Percentiles rank a stretch among this genome's conserved stretches.
Evolutionary conservation across 768 basidiomycete species (phyloP).

Genomic region (Lactifluus subvellereus): DNA sequence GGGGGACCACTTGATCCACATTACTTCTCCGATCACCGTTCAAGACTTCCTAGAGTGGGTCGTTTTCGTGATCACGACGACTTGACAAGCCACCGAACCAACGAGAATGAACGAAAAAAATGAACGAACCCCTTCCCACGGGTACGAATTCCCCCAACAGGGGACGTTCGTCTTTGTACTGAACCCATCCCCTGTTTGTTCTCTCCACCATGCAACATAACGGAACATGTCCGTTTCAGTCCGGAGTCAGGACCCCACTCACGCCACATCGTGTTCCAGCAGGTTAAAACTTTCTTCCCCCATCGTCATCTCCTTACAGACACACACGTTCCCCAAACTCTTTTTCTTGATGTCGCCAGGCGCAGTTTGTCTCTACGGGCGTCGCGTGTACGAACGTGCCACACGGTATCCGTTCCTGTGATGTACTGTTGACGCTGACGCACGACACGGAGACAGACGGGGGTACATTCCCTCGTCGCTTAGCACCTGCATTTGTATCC

Average conservation of each 20-base stretch:
- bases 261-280: conserved; percentile 4
- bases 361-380: too few species aligned
- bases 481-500: neutral
- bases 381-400: neutral
- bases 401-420: neutral
- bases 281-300: conserved; percentile 5
- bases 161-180: neutral
- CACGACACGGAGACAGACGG: neutral
- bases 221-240: neutral
- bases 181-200: neutral
- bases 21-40: conserved; percentile 1
- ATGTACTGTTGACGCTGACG: neutral
- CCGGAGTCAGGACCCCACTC: neutral
- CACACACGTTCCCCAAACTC: neutral
- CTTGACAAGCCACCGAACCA: too few species aligned
- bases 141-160: neutral
- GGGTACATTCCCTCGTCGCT: too few species aligned
- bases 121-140: neutral
- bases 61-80: neutral
- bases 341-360: too few species aligned
- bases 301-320: neutral
- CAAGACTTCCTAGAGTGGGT: neutral
- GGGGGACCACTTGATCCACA: neutral
- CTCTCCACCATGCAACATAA: neutral
- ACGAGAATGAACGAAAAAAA: neutral